Evolutionary conservation across 805 yeast genomes (phyloP).

Genomic region (Yamadazyma insecticola): DNA sequence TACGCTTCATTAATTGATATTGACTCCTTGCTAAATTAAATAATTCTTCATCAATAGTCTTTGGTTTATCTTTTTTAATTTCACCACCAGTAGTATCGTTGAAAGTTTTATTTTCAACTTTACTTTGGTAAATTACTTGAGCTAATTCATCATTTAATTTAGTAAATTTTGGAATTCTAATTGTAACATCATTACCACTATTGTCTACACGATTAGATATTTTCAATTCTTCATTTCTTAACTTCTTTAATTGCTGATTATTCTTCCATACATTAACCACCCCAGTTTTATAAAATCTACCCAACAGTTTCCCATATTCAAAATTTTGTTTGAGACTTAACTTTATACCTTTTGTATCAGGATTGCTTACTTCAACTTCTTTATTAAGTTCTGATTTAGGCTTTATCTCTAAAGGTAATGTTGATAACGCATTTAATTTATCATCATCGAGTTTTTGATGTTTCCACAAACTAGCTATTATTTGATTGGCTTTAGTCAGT

Average conservation of each 20-base stretch:
- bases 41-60: slow-evolving; percentile 11
- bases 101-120: slow-evolving; percentile 30
- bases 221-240: slow-evolving; percentile 8
- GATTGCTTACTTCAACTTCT: slow-evolving; percentile 17
- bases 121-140: slow-evolving; percentile 29
- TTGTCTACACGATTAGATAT: slow-evolving; percentile 5
- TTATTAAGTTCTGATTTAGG: slow-evolving; percentile 22
- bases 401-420: slow-evolving; percentile 27
- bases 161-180: slow-evolving; percentile 27
- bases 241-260: slow-evolving; percentile 12
- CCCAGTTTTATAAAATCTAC: slow-evolving; percentile 56
- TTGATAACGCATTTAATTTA: slow-evolving; percentile 21
- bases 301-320: slow-evolving; percentile 40
- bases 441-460: slow-evolving; percentile 1
- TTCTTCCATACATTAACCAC: slow-evolving; percentile 52
- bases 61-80: slow-evolving; percentile 1
- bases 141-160: slow-evolving; percentile 34
- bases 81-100: slow-evolving; percentile 7
- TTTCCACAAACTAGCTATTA: too few species aligned
- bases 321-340: slow-evolving; percentile 34
- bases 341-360: slow-evolving; percentile 10
- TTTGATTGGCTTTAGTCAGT: too few species aligned
- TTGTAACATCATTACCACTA: slow-evolving; percentile 19
- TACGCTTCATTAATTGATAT: slow-evolving; percentile 47
- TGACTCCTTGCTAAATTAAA: slow-evolving; percentile 45